phyloP scores from a whole-genome alignment of 2,329 filamentous ascomycete species.

The Fusarium haematococcum region DNA sequence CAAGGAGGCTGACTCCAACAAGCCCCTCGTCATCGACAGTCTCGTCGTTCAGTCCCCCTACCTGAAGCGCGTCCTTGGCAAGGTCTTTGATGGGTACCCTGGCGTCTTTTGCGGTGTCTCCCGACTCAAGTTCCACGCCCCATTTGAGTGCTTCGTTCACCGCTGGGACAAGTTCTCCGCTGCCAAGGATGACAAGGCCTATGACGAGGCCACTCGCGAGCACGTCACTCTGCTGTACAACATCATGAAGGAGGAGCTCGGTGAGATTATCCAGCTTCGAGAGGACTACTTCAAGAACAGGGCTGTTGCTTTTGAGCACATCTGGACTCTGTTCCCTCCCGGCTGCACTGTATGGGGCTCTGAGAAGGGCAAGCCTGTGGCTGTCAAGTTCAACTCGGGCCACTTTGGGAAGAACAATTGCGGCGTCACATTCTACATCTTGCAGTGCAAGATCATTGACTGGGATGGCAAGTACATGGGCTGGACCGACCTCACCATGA shows the following conservation, averaged over 20 bases:
- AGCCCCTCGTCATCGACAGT: constrained; percentile 70
- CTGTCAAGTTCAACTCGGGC: constrained; percentile 53
- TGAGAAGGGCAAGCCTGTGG: constrained; percentile 54
- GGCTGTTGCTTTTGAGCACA: constrained; percentile 64
- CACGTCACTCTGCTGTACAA: constrained; percentile 61
- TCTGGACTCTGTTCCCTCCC: constrained; percentile 66
- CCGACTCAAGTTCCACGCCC: constrained; percentile 69
- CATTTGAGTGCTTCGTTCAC: constrained; percentile 74
- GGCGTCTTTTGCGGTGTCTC: constrained; percentile 70
- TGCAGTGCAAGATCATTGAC: constrained; percentile 58
- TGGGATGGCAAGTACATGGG: constrained; percentile 63
- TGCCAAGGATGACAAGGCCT: constrained; percentile 54
- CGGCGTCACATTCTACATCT: constrained; percentile 53
- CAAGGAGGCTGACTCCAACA: constrained; percentile 68
- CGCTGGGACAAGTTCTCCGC: constrained; percentile 66
- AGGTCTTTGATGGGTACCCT: constrained; percentile 68
- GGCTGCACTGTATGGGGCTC: constrained; percentile 55
- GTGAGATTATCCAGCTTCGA: constrained; percentile 60
- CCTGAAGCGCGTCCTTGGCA: constrained; percentile 66
- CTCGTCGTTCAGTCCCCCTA: constrained; percentile 73
- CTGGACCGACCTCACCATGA: constrained; percentile 49
- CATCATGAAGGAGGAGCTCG: constrained; percentile 63
- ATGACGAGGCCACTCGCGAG: constrained; percentile 56
- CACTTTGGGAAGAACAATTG: constrained; percentile 53
- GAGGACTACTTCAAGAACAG: constrained; percentile 65